Conservation (phyloP, 2,329 filamentous ascomycete species). For the Penicillium sp. region DNA sequence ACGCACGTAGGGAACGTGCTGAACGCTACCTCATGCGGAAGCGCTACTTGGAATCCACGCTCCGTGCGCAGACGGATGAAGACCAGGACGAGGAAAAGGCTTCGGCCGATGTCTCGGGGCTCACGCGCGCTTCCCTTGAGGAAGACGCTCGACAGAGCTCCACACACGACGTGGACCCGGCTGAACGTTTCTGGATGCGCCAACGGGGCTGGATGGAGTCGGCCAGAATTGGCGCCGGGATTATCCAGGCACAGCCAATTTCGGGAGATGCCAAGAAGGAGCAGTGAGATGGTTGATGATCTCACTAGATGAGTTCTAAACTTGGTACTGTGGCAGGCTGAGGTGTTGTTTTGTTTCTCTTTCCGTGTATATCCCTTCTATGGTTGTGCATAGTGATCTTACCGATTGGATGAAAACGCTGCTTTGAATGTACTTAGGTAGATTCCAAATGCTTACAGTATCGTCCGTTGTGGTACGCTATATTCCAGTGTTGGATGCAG, state of each 20-base stretch:
- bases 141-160: conserved; percentile 43
- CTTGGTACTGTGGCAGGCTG: no score
- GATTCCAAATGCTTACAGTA: no score
- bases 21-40: conserved; percentile 80
- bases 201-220: conserved; percentile 47
- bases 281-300: conserved; percentile 24
- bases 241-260: conserved; percentile 38
- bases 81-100: conserved; percentile 17
- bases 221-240: conserved; percentile 38
- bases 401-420: no score
- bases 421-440: no score
- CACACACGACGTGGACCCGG: conserved; percentile 31
- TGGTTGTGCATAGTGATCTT: no score
- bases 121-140: conserved; percentile 36
- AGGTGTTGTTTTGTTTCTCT: no score
- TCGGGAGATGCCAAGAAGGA: conserved; percentile 34
- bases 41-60: conserved; percentile 61
- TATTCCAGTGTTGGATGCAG: no score
- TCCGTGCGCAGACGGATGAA: conserved; percentile 22
- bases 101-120: conserved; percentile 30
- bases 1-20: conserved; percentile 76
- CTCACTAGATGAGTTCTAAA: no score
- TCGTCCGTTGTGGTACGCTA: no score
- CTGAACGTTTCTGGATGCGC: conserved; percentile 45
- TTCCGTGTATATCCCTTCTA: no score